phyloP scores from a whole-genome alignment of 768 basidiomycete species.

The Hygrocybe coccinea region DNA sequence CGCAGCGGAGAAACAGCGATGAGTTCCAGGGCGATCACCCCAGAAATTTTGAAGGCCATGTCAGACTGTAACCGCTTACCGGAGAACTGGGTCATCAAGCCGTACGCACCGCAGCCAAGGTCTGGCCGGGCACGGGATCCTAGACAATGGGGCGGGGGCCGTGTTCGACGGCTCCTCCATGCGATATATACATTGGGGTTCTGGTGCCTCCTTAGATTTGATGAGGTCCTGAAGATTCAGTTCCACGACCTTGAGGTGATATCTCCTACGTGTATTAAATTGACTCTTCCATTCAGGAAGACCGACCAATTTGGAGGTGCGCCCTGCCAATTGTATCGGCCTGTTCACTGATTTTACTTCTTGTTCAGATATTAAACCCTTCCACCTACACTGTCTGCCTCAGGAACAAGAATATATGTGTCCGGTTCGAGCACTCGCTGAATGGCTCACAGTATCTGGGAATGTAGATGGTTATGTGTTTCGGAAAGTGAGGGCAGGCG shows the following conservation, averaged over 20 bases:
- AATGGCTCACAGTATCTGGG: constrained; percentile 20
- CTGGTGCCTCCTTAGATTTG: constrained; percentile 30
- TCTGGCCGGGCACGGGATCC: constrained; percentile 5
- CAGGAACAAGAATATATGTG: constrained; percentile 23
- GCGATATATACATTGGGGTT: constrained; percentile 32
- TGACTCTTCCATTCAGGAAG: constrained; percentile 26
- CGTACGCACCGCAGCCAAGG: constrained; percentile 11
- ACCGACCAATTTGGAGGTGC: constrained; percentile 29
- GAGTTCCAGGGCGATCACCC: neutral
- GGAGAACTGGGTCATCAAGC: constrained; percentile 3
- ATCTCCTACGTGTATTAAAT: constrained; percentile 7
- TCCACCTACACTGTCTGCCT: constrained; percentile 26
- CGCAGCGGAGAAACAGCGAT: neutral
- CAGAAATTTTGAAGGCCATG: neutral
- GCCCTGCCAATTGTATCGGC: neutral
- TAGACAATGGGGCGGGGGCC: constrained; percentile 28
- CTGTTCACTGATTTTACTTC: neutral
- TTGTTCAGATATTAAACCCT: constrained; percentile 28
- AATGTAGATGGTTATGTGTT: constrained; percentile 32
- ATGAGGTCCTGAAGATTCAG: constrained; percentile 34
- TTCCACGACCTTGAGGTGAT: constrained; percentile 20
- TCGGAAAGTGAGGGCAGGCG: constrained; percentile 23
- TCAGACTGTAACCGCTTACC: constrained; percentile 1
- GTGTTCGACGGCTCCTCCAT: constrained; percentile 22
- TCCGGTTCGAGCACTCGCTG: constrained; percentile 29